Conservation (phyloP, 768 basidiomycete species). For the Lactifluus rugatus region DNA sequence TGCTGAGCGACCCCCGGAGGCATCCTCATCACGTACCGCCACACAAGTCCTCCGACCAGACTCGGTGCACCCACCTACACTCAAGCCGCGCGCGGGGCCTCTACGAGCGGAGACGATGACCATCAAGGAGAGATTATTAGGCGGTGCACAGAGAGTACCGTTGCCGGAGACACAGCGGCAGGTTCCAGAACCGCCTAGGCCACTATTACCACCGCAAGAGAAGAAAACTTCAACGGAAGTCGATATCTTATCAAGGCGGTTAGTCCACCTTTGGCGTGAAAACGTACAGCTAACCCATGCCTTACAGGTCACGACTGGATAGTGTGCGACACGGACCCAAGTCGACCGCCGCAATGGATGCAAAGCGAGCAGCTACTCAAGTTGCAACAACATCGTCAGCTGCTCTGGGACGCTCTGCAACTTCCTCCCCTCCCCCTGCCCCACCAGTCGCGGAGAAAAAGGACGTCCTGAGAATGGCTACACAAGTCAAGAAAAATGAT, state of each 20-base stretch:
- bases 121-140: conserved; percentile 13
- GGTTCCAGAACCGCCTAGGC: neutral
- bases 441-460: neutral
- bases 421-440: neutral
- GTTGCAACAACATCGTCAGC: neutral
- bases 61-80: neutral
- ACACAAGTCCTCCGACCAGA: conserved; percentile 12
- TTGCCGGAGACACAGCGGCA: conserved; percentile 8
- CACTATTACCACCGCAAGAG: neutral
- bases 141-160: conserved; percentile 8
- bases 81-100: neutral
- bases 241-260: neutral
- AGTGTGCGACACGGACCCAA: conserved; percentile 14
- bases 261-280: too few relatives aligned
- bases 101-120: conserved; percentile 1
- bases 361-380: conserved; percentile 6
- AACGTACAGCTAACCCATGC: too few relatives aligned
- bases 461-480: neutral
- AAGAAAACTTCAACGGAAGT: neutral
- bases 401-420: neutral
- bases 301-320: conserved; percentile 5
- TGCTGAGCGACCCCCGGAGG: neutral
- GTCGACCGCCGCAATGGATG: conserved; percentile 1
- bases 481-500: neutral
- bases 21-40: neutral